phyloP scores from a whole-genome alignment of 164 flowering plant species.

The Hamamelis virginiana region DNA sequence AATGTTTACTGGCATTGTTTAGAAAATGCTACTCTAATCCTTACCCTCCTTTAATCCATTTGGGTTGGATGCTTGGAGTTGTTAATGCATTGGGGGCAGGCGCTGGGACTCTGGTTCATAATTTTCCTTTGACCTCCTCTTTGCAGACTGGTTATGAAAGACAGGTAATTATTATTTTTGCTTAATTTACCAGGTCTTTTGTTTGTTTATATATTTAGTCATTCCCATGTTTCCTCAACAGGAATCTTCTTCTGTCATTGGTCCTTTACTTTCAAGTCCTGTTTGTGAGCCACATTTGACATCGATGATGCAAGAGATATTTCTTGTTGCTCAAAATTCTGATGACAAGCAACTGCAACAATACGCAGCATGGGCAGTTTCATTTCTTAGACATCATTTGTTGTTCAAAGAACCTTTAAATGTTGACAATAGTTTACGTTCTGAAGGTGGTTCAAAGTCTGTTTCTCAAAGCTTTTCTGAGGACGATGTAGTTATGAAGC shows the following conservation, averaged over 20 bases:
- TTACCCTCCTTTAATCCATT: constrained; percentile 56
- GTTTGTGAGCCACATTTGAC: constrained; percentile 51
- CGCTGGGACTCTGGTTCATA: constrained; percentile 49
- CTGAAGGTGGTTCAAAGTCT: constrained; percentile 29
- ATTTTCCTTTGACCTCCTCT: constrained; percentile 21
- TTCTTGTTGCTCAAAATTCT: constrained; percentile 76
- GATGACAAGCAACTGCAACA: constrained; percentile 61
- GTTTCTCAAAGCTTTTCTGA: constrained; percentile 56
- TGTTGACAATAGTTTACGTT: constrained; percentile 18
- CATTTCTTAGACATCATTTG: constrained; percentile 67
- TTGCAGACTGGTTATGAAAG: constrained; percentile 23
- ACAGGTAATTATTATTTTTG: constrained; percentile 43
- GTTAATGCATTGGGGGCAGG: constrained; percentile 86
- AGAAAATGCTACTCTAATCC: constrained; percentile 57
- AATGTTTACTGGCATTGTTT: constrained; percentile 56
- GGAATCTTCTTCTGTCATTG: constrained; percentile 57
- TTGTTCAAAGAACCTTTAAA: constrained; percentile 43
- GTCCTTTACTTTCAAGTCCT: constrained; percentile 62
- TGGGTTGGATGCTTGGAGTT: constrained; percentile 96
- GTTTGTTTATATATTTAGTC: neutral
- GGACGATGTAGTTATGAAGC: constrained; percentile 68
- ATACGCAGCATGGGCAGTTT: constrained; percentile 91
- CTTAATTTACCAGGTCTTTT: neutral
- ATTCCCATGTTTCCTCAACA: constrained; percentile 22
- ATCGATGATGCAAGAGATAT: constrained; percentile 76